Base-by-base conservation (phyloP, 352 stramenopile species). In the Peronospora destructor region DNA sequence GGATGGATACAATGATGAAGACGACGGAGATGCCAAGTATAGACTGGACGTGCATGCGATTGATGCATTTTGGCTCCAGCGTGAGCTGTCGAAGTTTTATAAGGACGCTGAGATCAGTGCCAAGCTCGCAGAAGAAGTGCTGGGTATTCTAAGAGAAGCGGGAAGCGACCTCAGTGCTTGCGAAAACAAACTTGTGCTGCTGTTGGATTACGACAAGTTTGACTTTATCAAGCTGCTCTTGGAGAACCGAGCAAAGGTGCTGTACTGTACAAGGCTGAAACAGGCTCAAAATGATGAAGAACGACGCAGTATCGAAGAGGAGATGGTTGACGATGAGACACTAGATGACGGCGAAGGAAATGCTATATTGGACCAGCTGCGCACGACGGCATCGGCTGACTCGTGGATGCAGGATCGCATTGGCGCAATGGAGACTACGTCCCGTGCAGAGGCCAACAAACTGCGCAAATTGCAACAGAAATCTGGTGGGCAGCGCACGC, bases 121-220 rank as follows among this genome's bases (percentile, higher is more conserved):
- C 4, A 84, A 84, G 49, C 60, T 99, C 4, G 91, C 95, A 0
- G 91, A 97, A 45, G 76, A 98, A 44, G 91, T 98, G 25, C 45
- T 94, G 32, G 49, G 35, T 14, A 80, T 91, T 30, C 29, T 94
- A 9, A 74, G 73, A 33, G 78, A 91, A 48, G 66, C 66, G 5
- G 76, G 73, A 0, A 71, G 57, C 23, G 82, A 93, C 41, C 52
- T 93, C 13, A 87, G 83, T 49, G 76, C 79, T 32, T 98, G 92
- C 53, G 97, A 99, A 63, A 99, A 99, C 70, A 84, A 92, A 45
- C 82, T 99, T 0, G 86, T 99, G 30, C 64, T 98, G 35, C 59
- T 99, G 4, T 68, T 99, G 34, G 96, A 97, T 52, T 98, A 98
- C 64, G 96, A 99, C 68, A 97, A 98, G 53, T 99, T 99, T 59